Conservation (phyloP, 2,329 filamentous ascomycete genomes). For the Fusarium euwallaceae region DNA sequence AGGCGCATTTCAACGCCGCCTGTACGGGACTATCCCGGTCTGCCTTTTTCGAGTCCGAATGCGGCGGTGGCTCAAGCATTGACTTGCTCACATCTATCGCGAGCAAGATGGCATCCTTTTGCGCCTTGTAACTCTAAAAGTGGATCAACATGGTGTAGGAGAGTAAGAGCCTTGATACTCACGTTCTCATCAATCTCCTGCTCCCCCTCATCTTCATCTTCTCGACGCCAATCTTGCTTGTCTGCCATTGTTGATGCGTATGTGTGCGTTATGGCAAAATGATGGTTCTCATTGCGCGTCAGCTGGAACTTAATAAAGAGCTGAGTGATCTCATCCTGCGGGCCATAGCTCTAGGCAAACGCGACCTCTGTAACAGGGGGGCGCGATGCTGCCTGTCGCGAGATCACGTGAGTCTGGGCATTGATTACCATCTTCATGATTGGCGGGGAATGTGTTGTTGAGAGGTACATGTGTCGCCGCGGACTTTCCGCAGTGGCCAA, state of each 20-base stretch:
- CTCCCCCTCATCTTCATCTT: slow-evolving; percentile 75
- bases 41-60: slow-evolving; percentile 78
- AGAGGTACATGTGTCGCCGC: slow-evolving; percentile 15
- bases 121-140: slow-evolving; percentile 83
- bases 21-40: slow-evolving; percentile 82
- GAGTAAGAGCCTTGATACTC: slow-evolving; percentile 42
- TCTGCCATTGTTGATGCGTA: slow-evolving; percentile 49
- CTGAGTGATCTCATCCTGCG: slow-evolving; percentile 38
- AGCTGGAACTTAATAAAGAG: slow-evolving; percentile 42
- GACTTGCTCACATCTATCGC: slow-evolving; percentile 92
- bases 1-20: slow-evolving; percentile 93
- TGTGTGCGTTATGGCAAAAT: slow-evolving; percentile 17
- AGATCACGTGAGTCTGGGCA: slow-evolving; percentile 46
- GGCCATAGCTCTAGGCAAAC: slow-evolving; percentile 50
- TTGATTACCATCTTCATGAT: slow-evolving; percentile 45
- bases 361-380: slow-evolving; percentile 43
- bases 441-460: slow-evolving; percentile 36
- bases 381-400: slow-evolving; percentile 44
- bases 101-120: slow-evolving; percentile 98
- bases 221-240: slow-evolving; percentile 60
- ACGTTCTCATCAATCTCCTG: slow-evolving; percentile 73
- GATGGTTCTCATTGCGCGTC: slow-evolving; percentile 33
- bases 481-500: not conserved
- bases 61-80: slow-evolving; percentile 80
- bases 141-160: slow-evolving; percentile 26